A percentile compares a stretch with the other conserved stretches of the same genome.
Evolutionary conservation across 2,329 filamentous ascomycete species (phyloP).

Genomic region (Cordyceps fumosorosea): DNA sequence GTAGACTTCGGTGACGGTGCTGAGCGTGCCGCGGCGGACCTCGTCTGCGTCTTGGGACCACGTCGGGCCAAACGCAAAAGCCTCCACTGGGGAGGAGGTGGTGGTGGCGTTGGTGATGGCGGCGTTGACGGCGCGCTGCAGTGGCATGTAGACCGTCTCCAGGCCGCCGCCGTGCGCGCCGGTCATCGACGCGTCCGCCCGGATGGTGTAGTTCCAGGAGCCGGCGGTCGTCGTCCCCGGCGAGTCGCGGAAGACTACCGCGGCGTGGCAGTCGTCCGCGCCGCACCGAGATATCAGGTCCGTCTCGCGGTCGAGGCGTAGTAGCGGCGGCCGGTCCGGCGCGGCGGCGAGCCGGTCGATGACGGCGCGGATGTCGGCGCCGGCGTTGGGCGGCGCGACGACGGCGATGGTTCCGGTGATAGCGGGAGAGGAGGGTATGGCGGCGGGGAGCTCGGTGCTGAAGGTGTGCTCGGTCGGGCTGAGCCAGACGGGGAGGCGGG

Average conservation of each 20-base stretch:
- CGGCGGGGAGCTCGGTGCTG: constrained; percentile 17
- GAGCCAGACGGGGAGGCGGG: constrained; percentile 22
- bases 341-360: constrained; percentile 20
- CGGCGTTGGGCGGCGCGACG: constrained; percentile 19
- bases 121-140: constrained; percentile 29
- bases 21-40: neutral
- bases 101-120: constrained; percentile 22
- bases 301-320: constrained; percentile 16
- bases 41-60: neutral
- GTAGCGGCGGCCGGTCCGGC: constrained; percentile 15
- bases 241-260: constrained; percentile 24
- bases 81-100: neutral
- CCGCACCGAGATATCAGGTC: constrained; percentile 18
- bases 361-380: constrained; percentile 20
- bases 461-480: constrained; percentile 8
- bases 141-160: constrained; percentile 21
- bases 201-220: constrained; percentile 25
- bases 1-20: constrained; percentile 16
- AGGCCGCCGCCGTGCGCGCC: constrained; percentile 44
- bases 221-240: constrained; percentile 19
- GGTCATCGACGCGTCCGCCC: constrained; percentile 18
- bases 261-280: constrained; percentile 23
- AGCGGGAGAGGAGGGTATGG: constrained; percentile 18
- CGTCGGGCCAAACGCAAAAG: constrained; percentile 18
- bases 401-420: constrained; percentile 22